These are phyloP conservation scores for Aureobasidium pullulans DNA, from an alignment of 2,329 filamentous ascomycete genomes.

Conservation along the genomic window DNA sequence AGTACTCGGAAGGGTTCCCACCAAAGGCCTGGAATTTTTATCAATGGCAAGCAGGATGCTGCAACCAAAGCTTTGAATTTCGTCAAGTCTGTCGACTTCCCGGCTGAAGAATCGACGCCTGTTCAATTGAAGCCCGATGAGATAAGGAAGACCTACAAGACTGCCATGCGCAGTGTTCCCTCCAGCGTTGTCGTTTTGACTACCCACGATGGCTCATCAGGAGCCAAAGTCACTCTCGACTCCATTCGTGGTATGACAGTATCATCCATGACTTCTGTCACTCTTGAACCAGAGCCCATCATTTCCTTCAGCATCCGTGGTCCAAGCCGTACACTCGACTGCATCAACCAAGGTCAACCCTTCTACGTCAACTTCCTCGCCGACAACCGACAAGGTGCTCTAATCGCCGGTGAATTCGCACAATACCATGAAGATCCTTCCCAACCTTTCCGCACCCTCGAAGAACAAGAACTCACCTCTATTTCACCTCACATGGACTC, in stretches of 20 bases:
- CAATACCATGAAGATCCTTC: conserved; percentile 19
- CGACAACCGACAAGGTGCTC: conserved; percentile 24
- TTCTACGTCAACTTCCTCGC: conserved; percentile 48
- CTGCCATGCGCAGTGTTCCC: conserved; percentile 2
- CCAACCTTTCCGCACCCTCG: conserved; percentile 18
- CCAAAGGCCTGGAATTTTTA: no score
- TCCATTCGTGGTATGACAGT: conserved; percentile 48
- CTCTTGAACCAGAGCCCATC: conserved; percentile 47
- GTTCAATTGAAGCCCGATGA: not conserved
- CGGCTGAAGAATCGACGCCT: not conserved
- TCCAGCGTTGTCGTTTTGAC: conserved; percentile 4
- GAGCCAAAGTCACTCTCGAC: not conserved
- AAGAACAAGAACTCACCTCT: not conserved
- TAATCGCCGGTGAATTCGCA: conserved; percentile 28
- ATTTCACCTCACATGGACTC: not conserved
- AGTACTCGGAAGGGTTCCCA: no score
- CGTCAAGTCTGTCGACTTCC: not conserved
- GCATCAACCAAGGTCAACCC: conserved; percentile 34
- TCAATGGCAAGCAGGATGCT: no score
- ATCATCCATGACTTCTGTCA: conserved; percentile 55
- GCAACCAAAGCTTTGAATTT: not conserved
- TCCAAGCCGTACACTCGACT: conserved; percentile 49
- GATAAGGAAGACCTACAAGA: not conserved
- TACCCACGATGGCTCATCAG: not conserved
- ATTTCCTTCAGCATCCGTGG: conserved; percentile 55